Evolutionary conservation across 2,329 filamentous ascomycete genomes (phyloP), one percentile per base, ranked within the genome.

Genomic region (Corniculantispora saksenae): DNA sequence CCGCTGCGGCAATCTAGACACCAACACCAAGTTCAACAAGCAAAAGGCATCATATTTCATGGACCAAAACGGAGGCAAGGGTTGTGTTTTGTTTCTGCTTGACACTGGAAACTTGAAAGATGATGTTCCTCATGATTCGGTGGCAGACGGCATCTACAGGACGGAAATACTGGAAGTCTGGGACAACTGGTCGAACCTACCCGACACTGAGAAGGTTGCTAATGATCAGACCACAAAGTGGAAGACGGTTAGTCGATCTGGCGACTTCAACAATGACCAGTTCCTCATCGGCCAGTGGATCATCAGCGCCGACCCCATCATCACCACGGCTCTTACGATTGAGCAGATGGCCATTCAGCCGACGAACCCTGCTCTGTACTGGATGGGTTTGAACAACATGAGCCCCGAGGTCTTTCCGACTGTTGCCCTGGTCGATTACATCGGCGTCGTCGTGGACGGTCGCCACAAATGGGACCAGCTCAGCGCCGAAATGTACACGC

Each of bases 361-460:
- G 13, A 74, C 73, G 19, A 77, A 77, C 63, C 76, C 75, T 5
- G 66, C 75, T 4, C 66, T 78, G n/a, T 78, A 78, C 69, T 75
- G 71, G 71, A 71, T 72, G 62, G 74, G 75, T 15, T 56, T 72
- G 23, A 72, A 72, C 60, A 67, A 67, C 57, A 75, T 75, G 69
- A 69, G 63, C 25, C 73, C 73, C 3, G 63, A 70, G 40, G 50
- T 45, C 38, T 77, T 72, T 68, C 75, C 74, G 1, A 76, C 72
- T 27, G 75, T 76, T n/a, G 23, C 75, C 2, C 45, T 77, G 50
- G 66, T 74, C 13, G 73, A 76, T 63, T 76, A 75, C 65, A 69
- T 76, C 4, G 74, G 75, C 21, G 67, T 75, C 0, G 71, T 73
- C 21, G 69, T 73, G n/a, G 66, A 59, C 2, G 68, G 71, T 25